Conservation (phyloP, 169 alveolate species). For the Cyclospora cayetanensis region DNA sequence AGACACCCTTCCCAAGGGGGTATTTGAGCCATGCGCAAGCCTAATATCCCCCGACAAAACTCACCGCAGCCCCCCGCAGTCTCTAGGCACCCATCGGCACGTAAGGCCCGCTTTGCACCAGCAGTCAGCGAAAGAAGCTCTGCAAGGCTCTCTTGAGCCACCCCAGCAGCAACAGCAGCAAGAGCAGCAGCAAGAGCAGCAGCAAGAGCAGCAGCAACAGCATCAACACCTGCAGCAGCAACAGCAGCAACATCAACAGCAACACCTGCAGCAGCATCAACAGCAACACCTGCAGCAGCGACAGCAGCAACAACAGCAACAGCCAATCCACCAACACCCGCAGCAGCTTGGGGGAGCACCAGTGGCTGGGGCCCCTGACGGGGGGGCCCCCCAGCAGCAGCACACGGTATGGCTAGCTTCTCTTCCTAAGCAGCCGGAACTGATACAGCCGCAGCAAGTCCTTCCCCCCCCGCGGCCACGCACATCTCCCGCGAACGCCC, state of each 20-base stretch:
- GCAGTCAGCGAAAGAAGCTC: too few species aligned
- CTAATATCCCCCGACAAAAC: too few species aligned
- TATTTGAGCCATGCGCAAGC: too few species aligned
- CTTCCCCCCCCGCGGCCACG: not conserved
- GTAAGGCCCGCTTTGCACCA: too few species aligned
- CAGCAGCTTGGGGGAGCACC: not conserved
- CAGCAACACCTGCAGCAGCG: not conserved
- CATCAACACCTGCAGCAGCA: not conserved
- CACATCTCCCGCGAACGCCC: not conserved
- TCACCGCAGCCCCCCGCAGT: too few species aligned
- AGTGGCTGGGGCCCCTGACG: not conserved
- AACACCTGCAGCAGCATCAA: not conserved
- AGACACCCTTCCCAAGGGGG: too few species aligned
- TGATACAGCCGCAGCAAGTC: not conserved
- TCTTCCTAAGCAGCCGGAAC: not conserved
- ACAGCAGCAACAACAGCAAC: not conserved
- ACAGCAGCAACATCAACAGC: not conserved
- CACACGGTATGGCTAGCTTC: not conserved
- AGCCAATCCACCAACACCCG: not conserved
- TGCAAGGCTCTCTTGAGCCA: too few species aligned
- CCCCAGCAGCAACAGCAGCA: not conserved
- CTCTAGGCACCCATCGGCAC: too few species aligned
- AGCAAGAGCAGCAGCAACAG: not conserved
- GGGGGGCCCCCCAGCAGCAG: not conserved
- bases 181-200: not conserved